These are phyloP conservation scores for Poa pratensis DNA, from an alignment of 176 grass and related monocot species.

Conservation along the genomic window DNA sequence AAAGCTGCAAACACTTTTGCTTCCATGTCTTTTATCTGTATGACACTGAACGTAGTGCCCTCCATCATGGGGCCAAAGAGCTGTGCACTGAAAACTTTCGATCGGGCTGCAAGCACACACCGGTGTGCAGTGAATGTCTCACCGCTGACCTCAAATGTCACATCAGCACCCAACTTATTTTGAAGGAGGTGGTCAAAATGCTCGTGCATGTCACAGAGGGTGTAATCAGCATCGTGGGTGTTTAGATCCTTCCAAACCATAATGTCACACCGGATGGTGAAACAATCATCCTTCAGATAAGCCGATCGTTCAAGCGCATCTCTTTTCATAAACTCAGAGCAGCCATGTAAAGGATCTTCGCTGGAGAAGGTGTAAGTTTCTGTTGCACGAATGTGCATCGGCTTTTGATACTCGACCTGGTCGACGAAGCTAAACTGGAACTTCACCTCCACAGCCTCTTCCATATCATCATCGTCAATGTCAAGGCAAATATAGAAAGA, in stretches of 20 bases:
- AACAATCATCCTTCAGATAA: neutral
- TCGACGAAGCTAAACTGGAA: neutral
- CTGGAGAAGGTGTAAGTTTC: neutral
- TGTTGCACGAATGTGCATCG: neutral
- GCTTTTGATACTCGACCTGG: neutral
- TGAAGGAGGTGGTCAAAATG: neutral
- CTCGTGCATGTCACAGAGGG: neutral
- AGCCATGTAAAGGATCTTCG: neutral
- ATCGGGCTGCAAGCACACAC: constrained; percentile 8
- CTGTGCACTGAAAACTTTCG: neutral
- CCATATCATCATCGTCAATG: neutral
- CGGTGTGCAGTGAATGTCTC: neutral
- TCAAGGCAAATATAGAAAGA: neutral
- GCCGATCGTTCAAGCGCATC: neutral
- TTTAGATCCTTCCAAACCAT: constrained; percentile 6
- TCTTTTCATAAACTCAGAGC: neutral
- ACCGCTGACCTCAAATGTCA: neutral
- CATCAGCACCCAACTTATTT: neutral
- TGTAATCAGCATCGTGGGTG: neutral
- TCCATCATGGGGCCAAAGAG: constrained; percentile 21
- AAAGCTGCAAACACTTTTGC: neutral
- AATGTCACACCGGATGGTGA: neutral
- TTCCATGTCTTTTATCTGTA: constrained; percentile 18
- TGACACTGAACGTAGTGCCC: neutral
- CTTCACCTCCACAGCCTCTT: neutral